phyloP scores from a whole-genome alignment of 2,329 filamentous ascomycete species.

The Aspergillus neoniger region DNA sequence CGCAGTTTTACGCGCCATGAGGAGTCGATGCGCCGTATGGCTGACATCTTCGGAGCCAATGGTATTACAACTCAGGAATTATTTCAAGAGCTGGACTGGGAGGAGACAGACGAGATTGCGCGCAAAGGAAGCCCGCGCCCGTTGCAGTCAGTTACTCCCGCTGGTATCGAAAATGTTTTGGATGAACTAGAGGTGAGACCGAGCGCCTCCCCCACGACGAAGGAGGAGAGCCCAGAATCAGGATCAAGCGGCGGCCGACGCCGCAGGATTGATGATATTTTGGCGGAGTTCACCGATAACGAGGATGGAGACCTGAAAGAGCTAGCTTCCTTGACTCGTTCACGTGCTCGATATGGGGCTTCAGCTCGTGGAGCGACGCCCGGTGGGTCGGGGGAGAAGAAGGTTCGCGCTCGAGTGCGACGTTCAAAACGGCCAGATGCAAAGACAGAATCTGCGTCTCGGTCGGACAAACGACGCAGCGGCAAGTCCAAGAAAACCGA shows the following conservation, averaged over 20 bases:
- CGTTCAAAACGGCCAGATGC: conserved; percentile 29
- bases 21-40: conserved; percentile 69
- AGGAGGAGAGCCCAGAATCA: conserved; percentile 15
- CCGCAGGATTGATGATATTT: conserved; percentile 15
- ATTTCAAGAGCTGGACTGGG: conserved; percentile 50
- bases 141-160: conserved; percentile 22
- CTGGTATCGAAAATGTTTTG: conserved; percentile 40
- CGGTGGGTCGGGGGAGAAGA: conserved; percentile 14
- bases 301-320: conserved; percentile 23
- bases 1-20: conserved; percentile 69
- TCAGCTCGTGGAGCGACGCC: not conserved
- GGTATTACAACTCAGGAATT: conserved; percentile 63
- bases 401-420: conserved; percentile 29
- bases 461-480: conserved; percentile 23
- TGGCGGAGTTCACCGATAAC: conserved; percentile 17
- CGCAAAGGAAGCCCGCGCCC: conserved; percentile 19
- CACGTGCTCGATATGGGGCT: conserved; percentile 22
- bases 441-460: conserved; percentile 18
- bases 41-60: conserved; percentile 72
- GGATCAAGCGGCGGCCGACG: conserved; percentile 7
- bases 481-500: conserved; percentile 23
- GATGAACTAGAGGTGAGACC: conserved; percentile 35
- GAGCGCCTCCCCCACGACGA: conserved; percentile 12
- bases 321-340: conserved; percentile 21
- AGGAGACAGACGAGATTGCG: conserved; percentile 44